Base-by-base conservation (phyloP, 2,329 filamentous ascomycete genomes). In the Aspergillus fischeri region DNA sequence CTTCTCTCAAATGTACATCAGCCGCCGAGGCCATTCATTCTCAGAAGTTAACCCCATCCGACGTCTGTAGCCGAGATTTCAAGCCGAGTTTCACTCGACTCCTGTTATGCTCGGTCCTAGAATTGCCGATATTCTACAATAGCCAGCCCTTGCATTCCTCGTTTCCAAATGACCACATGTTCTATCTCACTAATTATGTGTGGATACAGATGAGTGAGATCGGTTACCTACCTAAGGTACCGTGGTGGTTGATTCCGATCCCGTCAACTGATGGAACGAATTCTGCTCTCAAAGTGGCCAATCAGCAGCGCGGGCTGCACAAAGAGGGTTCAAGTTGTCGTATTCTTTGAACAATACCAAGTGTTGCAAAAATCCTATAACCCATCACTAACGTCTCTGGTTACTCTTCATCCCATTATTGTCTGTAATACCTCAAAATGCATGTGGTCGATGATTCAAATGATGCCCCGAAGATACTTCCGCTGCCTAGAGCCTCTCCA, bases 251-350 rank as follows among this genome's bases (percentile, higher is more conserved):
- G 11, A 17, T 35, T 35, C 6, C 14, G 6, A 17, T 38, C 6
- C 32, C 6, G 14, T 17, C 6, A 35, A 35, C 32, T 35, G 4
- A 35, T 17, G 32, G 32, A 38, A 38, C 32, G 32, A 38, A 14
- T 17, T 38, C 64, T 73, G 71, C 63, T 67, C 53, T 64, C 65
- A 69, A 73, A 70, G 29, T 73, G 67, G 63, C 71, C 71, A 73
- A 73, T 73, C 67, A 70, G 55, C 56, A 54, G 17, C 56, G 3
- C 24, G 35, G 42, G 28, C 24, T 35, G 44, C n/a, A n/a, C 20
- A 38, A n/a, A 7, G 6, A 38, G 6, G 5, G 32, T 4, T 27
- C 25, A 9, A 10, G 29, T 35, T 38, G 32, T 38, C 14, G 14
- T 38, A 35, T 38, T 38, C 14, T 3, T 11, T 29, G 9, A 7